These are phyloP conservation scores for Nasturtium officinale DNA, from an alignment of 345 rosid genomes.

Conservation along the genomic window DNA sequence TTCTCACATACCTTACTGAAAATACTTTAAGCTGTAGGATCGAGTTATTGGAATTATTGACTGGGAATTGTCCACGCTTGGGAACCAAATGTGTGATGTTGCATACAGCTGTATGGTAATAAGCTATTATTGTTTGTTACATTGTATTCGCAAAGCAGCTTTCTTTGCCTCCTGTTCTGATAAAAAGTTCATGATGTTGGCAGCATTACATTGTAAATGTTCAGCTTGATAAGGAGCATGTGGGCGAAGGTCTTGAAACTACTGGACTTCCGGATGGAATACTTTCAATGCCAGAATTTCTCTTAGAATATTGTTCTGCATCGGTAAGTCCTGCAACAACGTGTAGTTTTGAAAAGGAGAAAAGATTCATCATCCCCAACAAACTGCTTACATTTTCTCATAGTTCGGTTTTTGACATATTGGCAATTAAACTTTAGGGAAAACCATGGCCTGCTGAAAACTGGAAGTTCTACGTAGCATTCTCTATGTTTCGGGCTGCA, in stretches of 20 bases:
- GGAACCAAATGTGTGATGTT: constrained; percentile 96
- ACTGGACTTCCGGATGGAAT: constrained; percentile 84
- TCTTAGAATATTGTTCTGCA: constrained; percentile 78
- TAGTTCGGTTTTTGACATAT: background rate
- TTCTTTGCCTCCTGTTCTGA: constrained; percentile 28
- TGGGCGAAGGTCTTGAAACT: constrained; percentile 60
- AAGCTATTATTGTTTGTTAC: constrained; percentile 17
- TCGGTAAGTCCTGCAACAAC: constrained; percentile 52
- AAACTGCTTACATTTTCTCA: background rate
- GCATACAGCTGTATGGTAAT: constrained; percentile 85
- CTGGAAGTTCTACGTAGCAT: constrained; percentile 95
- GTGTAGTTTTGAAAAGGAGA: constrained; percentile 17
- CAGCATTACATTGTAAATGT: constrained; percentile 65
- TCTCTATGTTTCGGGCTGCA: constrained; percentile 88
- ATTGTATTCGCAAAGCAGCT: background rate
- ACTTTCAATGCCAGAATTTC: constrained; percentile 76
- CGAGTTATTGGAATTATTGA: constrained; percentile 89
- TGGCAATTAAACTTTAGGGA: constrained; percentile 53
- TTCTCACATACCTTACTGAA: background rate
- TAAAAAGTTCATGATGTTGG: constrained; percentile 34
- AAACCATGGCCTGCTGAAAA: constrained; percentile 82
- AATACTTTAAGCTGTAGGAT: constrained; percentile 58
- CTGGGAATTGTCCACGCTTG: constrained; percentile 97
- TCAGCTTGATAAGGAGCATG: constrained; percentile 40
- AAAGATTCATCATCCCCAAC: background rate